These are phyloP conservation scores for Backusella luteola DNA, from an alignment of 192 early-diverging fungal genomes.

Conservation along the genomic window DNA sequence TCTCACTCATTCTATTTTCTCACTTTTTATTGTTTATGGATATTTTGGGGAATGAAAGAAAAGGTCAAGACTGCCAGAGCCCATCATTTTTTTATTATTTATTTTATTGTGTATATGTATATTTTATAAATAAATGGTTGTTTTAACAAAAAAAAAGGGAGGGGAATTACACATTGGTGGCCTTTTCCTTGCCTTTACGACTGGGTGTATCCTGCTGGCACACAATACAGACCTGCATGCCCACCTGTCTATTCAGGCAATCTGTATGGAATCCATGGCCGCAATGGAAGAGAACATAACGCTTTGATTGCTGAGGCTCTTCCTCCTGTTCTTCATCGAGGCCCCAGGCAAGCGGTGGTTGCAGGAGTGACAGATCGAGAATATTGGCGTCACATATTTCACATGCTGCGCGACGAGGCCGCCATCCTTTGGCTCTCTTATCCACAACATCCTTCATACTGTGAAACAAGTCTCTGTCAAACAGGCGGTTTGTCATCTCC, in stretches of 20 bases:
- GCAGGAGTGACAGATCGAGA: constrained; percentile 46
- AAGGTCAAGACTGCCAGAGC: neutral
- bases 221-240: constrained; percentile 10
- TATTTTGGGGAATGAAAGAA: neutral
- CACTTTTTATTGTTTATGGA: neutral
- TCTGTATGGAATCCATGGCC: constrained; percentile 56
- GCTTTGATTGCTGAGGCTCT: constrained; percentile 9
- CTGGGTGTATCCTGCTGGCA: constrained; percentile 14
- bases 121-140: neutral
- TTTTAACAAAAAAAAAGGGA: neutral
- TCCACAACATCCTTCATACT: constrained; percentile 52
- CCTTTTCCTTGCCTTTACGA: constrained; percentile 16
- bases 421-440: constrained; percentile 53
- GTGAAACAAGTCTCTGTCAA: constrained; percentile 56
- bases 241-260: constrained; percentile 39
- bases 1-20: neutral
- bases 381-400: constrained; percentile 53
- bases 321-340: neutral
- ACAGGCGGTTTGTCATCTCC: constrained; percentile 60
- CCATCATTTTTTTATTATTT: neutral
- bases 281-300: constrained; percentile 49
- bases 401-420: constrained; percentile 51
- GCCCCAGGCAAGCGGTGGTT: constrained; percentile 27
- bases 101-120: neutral
- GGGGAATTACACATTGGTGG: neutral